These are phyloP conservation scores for Pulveroboletus ravenelii DNA, from an alignment of 768 basidiomycete genomes.

Conservation along the genomic window DNA sequence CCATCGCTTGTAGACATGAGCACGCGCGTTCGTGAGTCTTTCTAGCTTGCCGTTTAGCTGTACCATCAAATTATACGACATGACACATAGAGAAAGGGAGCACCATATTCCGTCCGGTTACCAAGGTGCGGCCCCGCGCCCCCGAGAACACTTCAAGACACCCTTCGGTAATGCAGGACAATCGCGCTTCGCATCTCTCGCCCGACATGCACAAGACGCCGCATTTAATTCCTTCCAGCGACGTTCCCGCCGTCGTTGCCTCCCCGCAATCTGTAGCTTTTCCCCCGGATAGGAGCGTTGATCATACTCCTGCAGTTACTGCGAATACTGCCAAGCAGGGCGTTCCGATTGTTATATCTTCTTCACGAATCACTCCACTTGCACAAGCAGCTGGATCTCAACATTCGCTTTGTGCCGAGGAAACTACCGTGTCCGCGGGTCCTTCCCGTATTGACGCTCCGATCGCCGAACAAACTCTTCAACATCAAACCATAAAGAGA, in stretches of 20 bases:
- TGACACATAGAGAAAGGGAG: slow-evolving; percentile 59
- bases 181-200: slow-evolving; percentile 4
- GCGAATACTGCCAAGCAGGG: slow-evolving; percentile 3
- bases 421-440: not conserved
- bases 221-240: not conserved
- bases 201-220: slow-evolving; percentile 3
- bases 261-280: slow-evolving; percentile 4
- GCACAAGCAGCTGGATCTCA: slow-evolving; percentile 2
- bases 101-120: slow-evolving; percentile 64
- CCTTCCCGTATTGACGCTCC: slow-evolving; percentile 18
- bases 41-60: not conserved
- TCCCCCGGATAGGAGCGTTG: slow-evolving; percentile 3
- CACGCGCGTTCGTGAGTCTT: slow-evolving; percentile 57
- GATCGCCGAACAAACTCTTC: slow-evolving; percentile 5
- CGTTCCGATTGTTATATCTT: slow-evolving; percentile 18
- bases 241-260: not conserved
- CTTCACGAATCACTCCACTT: slow-evolving; percentile 11
- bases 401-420: not conserved
- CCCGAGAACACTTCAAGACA: slow-evolving; percentile 20
- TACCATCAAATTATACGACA: slow-evolving; percentile 1
- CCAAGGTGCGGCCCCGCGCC: slow-evolving; percentile 48
- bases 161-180: slow-evolving; percentile 14
- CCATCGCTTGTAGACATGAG: slow-evolving; percentile 31
- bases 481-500: slow-evolving; percentile 18
- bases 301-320: slow-evolving; percentile 2